These are phyloP conservation scores for Amanita molliuscula DNA, from an alignment of 768 basidiomycete genomes.

Conservation along the genomic window DNA sequence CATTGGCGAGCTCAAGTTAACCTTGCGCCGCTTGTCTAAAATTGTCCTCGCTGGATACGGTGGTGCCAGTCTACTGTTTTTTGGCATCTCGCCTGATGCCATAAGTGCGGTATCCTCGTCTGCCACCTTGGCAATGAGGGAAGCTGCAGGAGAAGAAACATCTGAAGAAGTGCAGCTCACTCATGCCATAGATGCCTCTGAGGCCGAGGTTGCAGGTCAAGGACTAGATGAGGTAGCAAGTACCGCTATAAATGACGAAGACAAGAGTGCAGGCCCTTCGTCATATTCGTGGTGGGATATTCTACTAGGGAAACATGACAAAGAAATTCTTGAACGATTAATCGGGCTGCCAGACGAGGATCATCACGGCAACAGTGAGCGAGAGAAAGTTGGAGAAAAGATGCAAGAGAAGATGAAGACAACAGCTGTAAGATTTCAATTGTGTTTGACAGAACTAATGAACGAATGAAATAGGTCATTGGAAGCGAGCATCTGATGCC, in stretches of 20 bases:
- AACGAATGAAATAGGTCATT: slow-evolving; percentile 25
- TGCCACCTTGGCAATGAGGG: slow-evolving; percentile 11
- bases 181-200: slow-evolving; percentile 59
- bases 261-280: not conserved
- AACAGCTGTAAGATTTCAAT: slow-evolving; percentile 31
- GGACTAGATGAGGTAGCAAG: slow-evolving; percentile 5
- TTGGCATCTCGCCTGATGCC: slow-evolving; percentile 48
- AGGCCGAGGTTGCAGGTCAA: slow-evolving; percentile 50
- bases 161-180: slow-evolving; percentile 55
- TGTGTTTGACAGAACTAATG: not conserved
- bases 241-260: not conserved
- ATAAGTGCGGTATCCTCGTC: slow-evolving; percentile 18
- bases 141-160: slow-evolving; percentile 24
- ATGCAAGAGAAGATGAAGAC: slow-evolving; percentile 36
- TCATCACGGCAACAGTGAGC: slow-evolving; percentile 8
- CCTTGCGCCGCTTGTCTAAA: slow-evolving; percentile 71
- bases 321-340: slow-evolving; percentile 71
- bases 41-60: slow-evolving; percentile 81
- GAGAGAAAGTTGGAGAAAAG: slow-evolving; percentile 16
- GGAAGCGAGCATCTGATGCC: slow-evolving; percentile 68
- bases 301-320: slow-evolving; percentile 69
- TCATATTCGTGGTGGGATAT: slow-evolving; percentile 79
- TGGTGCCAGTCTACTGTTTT: slow-evolving; percentile 72
- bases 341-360: slow-evolving; percentile 21
- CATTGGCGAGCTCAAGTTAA: slow-evolving; percentile 48